Base-by-base conservation (phyloP, 768 basidiomycete species). In the Xanthoconium stramineum region DNA sequence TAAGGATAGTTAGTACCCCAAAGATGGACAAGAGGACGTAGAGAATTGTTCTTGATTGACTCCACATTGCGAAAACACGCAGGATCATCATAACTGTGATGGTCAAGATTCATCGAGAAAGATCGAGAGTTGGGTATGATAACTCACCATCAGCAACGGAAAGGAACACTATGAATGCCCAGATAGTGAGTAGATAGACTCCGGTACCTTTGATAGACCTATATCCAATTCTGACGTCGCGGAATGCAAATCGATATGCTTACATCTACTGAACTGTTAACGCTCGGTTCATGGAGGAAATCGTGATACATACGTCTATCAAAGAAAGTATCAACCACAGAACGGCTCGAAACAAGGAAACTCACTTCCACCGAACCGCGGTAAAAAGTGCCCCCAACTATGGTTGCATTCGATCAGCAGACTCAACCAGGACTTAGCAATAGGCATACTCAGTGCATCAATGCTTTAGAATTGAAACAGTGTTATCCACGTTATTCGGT, bases 71-170 rank as follows among this genome's bases (percentile, higher is more conserved):
- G n/a, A 59, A 55, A 1, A 63, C 52, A 14, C 58, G 62, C 14
- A 63, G 40, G 7, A 63, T 37, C 61, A 64, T 64, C 44, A 64
- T n/a, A 7, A 60, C 33, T 35, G 12, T 35, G 12, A 35, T 35
- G 24, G 4, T 35, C 8, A 6, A 35, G 8, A 35, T 3, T 3
- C 12, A 35, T 35, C 33, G 12, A 35, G 12, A 9, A 12, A 35
- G 3, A 35, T n/a, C 12, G 24, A 24, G 24, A 0, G 7, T 19
- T 19, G 10, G 30, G 24, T 3, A 9, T 28, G 10, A 5, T 1
- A 10, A 43, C 61, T 60, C 49, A 64, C 63, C 1, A 44, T 64
- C 56, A 1, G 55, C 51, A 24, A 52, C 51, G 13, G 30, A 28
- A 0, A 56, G 19, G 12, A 63, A 63, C 2, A 57, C 6, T 0